phyloP scores from a whole-genome alignment of 1,284 basidiomycete species.

The Moniliella sp. region DNA sequence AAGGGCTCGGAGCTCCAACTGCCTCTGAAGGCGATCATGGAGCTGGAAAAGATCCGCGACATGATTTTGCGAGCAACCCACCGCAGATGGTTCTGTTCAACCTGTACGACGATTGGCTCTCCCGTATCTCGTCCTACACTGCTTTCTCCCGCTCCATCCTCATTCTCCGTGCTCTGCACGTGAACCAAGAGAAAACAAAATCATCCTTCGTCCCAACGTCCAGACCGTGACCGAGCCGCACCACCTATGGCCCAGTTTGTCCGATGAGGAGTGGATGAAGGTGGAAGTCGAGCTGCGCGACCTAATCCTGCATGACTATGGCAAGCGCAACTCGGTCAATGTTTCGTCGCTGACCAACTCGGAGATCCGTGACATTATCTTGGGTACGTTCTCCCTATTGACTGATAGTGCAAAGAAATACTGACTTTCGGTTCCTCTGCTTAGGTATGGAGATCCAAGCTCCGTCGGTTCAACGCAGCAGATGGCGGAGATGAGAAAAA shows the following conservation, averaged over 20 bases:
- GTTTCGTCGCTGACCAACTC: constrained; percentile 85
- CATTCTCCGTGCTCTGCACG: constrained; percentile 80
- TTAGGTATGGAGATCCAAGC: constrained; percentile 70
- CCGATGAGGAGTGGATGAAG: constrained; percentile 96
- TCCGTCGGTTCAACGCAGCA: constrained; percentile 69
- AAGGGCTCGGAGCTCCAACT: constrained; percentile 93
- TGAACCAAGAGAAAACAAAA: constrained; percentile 98
- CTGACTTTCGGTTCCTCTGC: neutral
- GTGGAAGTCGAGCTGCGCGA: constrained; percentile 74
- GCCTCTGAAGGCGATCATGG: constrained; percentile 98
- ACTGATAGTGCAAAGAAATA: neutral
- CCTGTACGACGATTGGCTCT: constrained; percentile 96
- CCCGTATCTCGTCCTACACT: constrained; percentile 93
- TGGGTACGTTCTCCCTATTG: constrained; percentile 5
- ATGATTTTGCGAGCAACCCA: constrained; percentile 84
- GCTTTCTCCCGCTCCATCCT: constrained; percentile 94
- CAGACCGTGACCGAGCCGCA: constrained; percentile 80
- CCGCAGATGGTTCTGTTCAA: constrained; percentile 99
- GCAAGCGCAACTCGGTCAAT: constrained; percentile 95
- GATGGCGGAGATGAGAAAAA: constrained; percentile 95
- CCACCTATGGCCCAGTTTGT: constrained; percentile 83
- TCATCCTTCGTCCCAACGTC: constrained; percentile 37
- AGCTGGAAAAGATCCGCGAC: constrained; percentile 99
- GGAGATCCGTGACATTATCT: constrained; percentile 47
- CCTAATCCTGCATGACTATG: constrained; percentile 56